These are phyloP conservation scores for Lepidopterella palustris DNA, from an alignment of 495 filamentous ascomycete genomes.

Conservation along the genomic window DNA sequence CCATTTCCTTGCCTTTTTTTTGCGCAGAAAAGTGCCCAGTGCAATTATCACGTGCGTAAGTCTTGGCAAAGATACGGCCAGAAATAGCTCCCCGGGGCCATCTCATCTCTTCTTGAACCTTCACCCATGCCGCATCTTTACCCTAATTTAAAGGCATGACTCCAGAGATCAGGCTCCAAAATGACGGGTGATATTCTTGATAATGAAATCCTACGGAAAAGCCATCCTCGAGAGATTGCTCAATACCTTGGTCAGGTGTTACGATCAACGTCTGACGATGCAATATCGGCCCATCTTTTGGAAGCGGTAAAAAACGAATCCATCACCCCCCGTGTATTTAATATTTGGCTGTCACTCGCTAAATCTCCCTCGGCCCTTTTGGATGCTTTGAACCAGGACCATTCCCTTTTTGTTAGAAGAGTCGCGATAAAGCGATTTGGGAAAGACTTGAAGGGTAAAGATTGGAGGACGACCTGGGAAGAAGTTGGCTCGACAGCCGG, in stretches of 20 bases:
- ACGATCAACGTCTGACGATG: not conserved
- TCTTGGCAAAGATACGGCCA: too few relatives aligned
- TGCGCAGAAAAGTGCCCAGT: too few relatives aligned
- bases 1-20: too few relatives aligned
- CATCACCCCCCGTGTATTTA: slow-evolving; percentile 8
- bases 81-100: too few relatives aligned
- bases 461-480: slow-evolving; percentile 15
- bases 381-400: slow-evolving; percentile 10
- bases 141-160: too few relatives aligned
- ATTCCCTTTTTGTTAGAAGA: slow-evolving; percentile 12
- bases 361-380: slow-evolving; percentile 1
- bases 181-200: too few relatives aligned
- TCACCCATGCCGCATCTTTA: too few relatives aligned
- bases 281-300: slow-evolving; percentile 2
- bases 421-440: slow-evolving; percentile 5
- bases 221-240: not conserved
- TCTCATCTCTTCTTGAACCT: too few relatives aligned
- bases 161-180: too few relatives aligned
- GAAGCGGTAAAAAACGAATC: slow-evolving; percentile 8
- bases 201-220: not conserved
- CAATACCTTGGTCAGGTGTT: not conserved
- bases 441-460: slow-evolving; percentile 4
- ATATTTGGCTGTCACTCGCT: slow-evolving; percentile 12
- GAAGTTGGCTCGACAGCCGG: slow-evolving; percentile 8
- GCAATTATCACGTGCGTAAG: too few relatives aligned